Percentiles rank a stretch among this genome's conserved stretches.
Evolutionary conservation across 345 rosid species (phyloP).

Genomic region (Litchi chinensis): DNA sequence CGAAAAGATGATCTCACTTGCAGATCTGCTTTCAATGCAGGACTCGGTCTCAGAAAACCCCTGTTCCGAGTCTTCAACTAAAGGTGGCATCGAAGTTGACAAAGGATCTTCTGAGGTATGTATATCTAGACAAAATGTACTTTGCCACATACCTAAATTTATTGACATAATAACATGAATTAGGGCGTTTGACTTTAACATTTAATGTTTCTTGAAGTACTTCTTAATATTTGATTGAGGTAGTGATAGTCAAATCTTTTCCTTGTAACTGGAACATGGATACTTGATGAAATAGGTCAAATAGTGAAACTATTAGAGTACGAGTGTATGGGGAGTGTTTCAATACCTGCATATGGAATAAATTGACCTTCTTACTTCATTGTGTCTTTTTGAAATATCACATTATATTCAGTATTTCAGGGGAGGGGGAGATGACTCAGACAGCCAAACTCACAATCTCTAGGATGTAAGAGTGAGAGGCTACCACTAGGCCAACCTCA

Average conservation of each 20-base stretch:
- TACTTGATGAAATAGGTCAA: background rate
- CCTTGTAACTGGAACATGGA: background rate
- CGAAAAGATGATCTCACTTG: conserved; percentile 40
- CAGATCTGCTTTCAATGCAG: conserved; percentile 45
- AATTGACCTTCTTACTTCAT: background rate
- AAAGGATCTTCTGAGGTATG: conserved; percentile 44
- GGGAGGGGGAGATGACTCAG: no score
- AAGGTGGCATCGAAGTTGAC: conserved; percentile 25
- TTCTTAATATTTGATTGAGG: background rate
- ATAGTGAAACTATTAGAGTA: background rate
- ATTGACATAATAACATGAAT: background rate
- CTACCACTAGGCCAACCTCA: no score
- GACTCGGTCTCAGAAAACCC: conserved; percentile 28
- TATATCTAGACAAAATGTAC: background rate
- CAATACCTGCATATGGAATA: background rate
- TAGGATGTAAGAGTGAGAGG: no score
- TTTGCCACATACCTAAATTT: background rate
- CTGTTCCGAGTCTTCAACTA: conserved; percentile 16
- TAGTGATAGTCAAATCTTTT: background rate
- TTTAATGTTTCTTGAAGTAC: conserved; percentile 3
- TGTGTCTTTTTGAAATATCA: no score
- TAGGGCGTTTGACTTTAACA: background rate
- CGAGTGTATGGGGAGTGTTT: background rate
- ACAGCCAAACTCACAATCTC: no score
- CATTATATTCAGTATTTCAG: no score